Conservation (phyloP, 2,329 filamentous ascomycete species). For the Coniochaeta ligniaria region DNA sequence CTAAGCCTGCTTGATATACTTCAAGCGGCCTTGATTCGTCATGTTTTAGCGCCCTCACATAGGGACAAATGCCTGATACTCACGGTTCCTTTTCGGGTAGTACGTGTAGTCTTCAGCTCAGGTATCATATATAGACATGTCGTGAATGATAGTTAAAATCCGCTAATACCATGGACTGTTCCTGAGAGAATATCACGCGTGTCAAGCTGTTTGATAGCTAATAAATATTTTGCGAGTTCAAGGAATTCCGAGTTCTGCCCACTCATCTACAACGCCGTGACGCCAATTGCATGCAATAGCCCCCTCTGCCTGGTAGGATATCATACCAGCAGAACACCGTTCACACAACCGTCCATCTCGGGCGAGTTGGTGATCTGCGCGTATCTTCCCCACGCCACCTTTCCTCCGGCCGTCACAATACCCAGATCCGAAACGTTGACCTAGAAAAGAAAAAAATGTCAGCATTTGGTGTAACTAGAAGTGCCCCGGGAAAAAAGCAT, state of each 20-base stretch:
- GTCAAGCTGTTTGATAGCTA: neutral
- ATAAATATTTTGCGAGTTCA: neutral
- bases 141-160: neutral
- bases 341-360: slow-evolving; percentile 26
- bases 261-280: neutral
- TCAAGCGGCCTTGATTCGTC: no score
- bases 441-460: neutral
- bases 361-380: slow-evolving; percentile 59
- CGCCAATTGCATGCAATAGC: slow-evolving; percentile 1
- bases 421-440: slow-evolving; percentile 92
- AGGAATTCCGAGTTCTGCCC: neutral
- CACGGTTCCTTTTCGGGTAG: no score
- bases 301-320: neutral
- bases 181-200: neutral
- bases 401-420: slow-evolving; percentile 82
- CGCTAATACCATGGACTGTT: neutral
- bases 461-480: neutral
- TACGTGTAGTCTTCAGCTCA: no score
- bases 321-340: slow-evolving; percentile 20
- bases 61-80: no score
- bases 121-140: no score
- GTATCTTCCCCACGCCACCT: slow-evolving; percentile 88
- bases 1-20: no score
- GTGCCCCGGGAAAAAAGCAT: neutral
- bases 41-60: no score